A percentile compares a stretch with the other conserved stretches of the same genome.
phyloP scores from a whole-genome alignment of 148 eudicot species.

The Hydrangea macrophylla region DNA sequence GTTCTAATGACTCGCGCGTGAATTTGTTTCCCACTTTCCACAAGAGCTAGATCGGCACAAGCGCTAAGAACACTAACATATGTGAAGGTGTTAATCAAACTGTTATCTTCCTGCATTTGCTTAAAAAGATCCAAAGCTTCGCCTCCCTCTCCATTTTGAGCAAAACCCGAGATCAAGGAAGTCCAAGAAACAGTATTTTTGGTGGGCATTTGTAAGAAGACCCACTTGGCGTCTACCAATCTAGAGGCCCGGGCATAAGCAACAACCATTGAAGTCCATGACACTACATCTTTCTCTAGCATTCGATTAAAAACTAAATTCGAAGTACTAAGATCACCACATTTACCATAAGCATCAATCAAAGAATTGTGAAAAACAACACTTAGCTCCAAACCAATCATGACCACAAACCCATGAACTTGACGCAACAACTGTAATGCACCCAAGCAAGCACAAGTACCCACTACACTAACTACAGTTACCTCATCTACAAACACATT shows the following conservation, averaged over 20 bases:
- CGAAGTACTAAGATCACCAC: constrained; percentile 37
- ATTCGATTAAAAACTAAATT: constrained; percentile 43
- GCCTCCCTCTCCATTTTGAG: constrained; percentile 43
- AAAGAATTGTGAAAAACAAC: constrained; percentile 46
- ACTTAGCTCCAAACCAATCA: constrained; percentile 44
- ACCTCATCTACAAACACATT: constrained; percentile 50
- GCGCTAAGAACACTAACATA: constrained; percentile 61
- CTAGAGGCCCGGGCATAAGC: constrained; percentile 45
- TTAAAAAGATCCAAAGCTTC: constrained; percentile 47
- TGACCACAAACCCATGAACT: constrained; percentile 42
- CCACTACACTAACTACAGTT: constrained; percentile 44
- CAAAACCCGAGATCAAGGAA: constrained; percentile 59
- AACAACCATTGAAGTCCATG: constrained; percentile 72
- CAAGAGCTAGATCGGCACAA: constrained; percentile 62
- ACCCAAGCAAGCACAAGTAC: constrained; percentile 46
- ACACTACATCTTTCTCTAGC: constrained; percentile 57
- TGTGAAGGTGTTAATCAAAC: constrained; percentile 46
- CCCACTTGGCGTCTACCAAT: constrained; percentile 43
- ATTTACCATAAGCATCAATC: constrained; percentile 75
- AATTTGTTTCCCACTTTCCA: constrained; percentile 61
- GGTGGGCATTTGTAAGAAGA: constrained; percentile 53
- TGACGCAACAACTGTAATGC: constrained; percentile 34
- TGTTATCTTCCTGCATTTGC: constrained; percentile 49
- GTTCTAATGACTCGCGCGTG: constrained; percentile 47
- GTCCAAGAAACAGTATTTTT: constrained; percentile 71